Base-by-base conservation (phyloP, 495 filamentous ascomycete species). In the Platismatia glauca region DNA sequence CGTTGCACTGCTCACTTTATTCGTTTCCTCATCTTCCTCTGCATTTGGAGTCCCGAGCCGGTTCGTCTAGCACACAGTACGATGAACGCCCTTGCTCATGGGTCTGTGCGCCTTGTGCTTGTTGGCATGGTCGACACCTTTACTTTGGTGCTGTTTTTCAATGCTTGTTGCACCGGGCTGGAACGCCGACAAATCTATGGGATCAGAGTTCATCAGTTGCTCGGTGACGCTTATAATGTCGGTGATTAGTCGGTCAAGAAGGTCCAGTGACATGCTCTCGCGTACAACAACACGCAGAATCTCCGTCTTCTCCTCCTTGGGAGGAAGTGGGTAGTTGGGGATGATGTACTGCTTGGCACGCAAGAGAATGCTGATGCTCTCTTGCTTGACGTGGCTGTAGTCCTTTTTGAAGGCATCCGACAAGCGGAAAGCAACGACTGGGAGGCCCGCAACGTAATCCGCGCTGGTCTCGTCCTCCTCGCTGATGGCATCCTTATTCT, bases 331-430 rank as follows among this genome's bases (percentile, higher is more conserved):
- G 68, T 89, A 89, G 74, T 88, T 89, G 34, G 86, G 87, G 64
- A 90, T 85, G 64, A 89, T 89, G 74, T 89, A 89, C 71, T 88
- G 86, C 61, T 85, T 85, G 8, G 82, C 82, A 20, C 87, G 77
- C 66, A 89, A 68, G 34, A 90, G 71, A 3, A 86, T 81, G 39
- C 81, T 85, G n/a, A 90, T 75, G 16, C 76, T 79, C 48, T 81
- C 81, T 71, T 89, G 87, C 73, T 86, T 82, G 46, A 89, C 74
- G 62, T 86, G 82, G 2, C 86, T 82, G 72, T 78, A 88, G 43
- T 82, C 71, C 58, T 75, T 75, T 59, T 80, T 79, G 76, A 90
- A 89, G 4, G 79, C 76, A 64, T 88, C 82, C 8, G 78, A 78
- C 58, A 89, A 76, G 31, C 81, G 75, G 74, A 90, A 90, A 3